Evolutionary conservation across 345 rosid species (phyloP).

Genomic region (Moringa oleifera): DNA sequence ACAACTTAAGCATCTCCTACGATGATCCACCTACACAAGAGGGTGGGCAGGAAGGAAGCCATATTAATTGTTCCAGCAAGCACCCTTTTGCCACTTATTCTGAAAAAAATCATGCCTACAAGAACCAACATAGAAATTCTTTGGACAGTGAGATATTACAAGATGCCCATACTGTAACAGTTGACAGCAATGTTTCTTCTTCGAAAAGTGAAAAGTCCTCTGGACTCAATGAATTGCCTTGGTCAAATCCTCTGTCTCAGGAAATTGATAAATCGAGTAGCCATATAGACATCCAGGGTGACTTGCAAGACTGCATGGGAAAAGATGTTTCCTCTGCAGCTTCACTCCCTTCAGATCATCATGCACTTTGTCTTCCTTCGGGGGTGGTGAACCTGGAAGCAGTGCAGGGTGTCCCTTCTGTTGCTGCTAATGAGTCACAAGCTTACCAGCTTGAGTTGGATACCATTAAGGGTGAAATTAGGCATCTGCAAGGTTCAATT

Average conservation of each 20-base stretch:
- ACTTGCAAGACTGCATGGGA: conserved; percentile 27
- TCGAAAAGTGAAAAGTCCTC: conserved; percentile 28
- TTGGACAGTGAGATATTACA: conserved; percentile 24
- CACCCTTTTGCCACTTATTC: conserved; percentile 22
- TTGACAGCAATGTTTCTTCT: conserved; percentile 29
- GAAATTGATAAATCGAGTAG: conserved; percentile 26
- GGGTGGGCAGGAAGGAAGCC: conserved; percentile 23
- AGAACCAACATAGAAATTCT: conserved; percentile 17
- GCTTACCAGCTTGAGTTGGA: conserved; percentile 48
- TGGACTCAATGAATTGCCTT: conserved; percentile 23
- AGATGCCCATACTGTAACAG: conserved; percentile 21
- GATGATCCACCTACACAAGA: conserved; percentile 29
- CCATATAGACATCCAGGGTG: conserved; percentile 30
- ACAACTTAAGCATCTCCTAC: no score
- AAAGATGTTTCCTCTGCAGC: conserved; percentile 16
- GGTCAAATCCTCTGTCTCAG: conserved; percentile 31
- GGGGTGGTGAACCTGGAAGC: conserved; percentile 22
- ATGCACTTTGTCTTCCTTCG: conserved; percentile 22
- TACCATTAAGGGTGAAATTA: conserved; percentile 47
- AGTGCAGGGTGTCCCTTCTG: conserved; percentile 32
- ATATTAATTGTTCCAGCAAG: conserved; percentile 22
- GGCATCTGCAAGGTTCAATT: conserved; percentile 53
- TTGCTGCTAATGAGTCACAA: conserved; percentile 45
- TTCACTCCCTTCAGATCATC: conserved; percentile 20
- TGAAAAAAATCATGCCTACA: conserved; percentile 18